These are phyloP conservation scores for Colletotrichum incanum DNA, from an alignment of 2,329 filamentous ascomycete species.

Conservation along the genomic window DNA sequence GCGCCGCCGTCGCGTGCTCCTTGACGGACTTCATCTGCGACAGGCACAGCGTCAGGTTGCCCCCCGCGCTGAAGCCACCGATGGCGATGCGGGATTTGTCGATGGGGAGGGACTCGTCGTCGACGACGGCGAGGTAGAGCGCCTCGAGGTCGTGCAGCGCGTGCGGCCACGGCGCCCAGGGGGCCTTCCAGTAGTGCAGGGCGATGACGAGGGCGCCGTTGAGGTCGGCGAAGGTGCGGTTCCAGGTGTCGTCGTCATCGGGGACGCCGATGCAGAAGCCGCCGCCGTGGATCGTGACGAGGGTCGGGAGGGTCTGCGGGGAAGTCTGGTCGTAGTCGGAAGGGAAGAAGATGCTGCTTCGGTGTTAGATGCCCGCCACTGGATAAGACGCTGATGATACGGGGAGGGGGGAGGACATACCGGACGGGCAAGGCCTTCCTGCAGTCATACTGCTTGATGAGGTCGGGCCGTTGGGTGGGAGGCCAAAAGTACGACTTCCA, in stretches of 20 bases:
- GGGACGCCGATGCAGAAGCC: constrained; percentile 63
- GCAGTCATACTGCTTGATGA: constrained; percentile 44
- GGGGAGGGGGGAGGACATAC: constrained; percentile 8
- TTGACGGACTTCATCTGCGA: constrained; percentile 57
- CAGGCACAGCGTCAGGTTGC: constrained; percentile 61
- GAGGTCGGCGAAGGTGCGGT: constrained; percentile 57
- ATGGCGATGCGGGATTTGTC: constrained; percentile 59
- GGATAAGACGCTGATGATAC: not conserved
- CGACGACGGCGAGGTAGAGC: constrained; percentile 58
- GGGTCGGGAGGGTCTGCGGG: constrained; percentile 55
- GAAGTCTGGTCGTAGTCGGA: constrained; percentile 51
- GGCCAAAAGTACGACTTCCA: constrained; percentile 39
- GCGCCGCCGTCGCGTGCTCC: constrained; percentile 41
- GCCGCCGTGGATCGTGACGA: constrained; percentile 68
- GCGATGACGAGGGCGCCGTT: constrained; percentile 61
- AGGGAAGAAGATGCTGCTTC: constrained; percentile 58
- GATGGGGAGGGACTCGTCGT: constrained; percentile 62
- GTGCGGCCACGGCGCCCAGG: constrained; percentile 60
- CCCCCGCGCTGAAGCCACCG: constrained; percentile 67
- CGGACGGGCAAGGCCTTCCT: constrained; percentile 40
- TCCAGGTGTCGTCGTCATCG: constrained; percentile 63
- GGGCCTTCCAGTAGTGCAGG: constrained; percentile 66
- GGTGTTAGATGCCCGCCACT: not conserved
- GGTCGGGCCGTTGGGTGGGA: constrained; percentile 31
- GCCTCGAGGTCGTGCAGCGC: constrained; percentile 62